Base-by-base conservation (phyloP, 345 rosid genomes). In the Excoecaria cochinchinensis region DNA sequence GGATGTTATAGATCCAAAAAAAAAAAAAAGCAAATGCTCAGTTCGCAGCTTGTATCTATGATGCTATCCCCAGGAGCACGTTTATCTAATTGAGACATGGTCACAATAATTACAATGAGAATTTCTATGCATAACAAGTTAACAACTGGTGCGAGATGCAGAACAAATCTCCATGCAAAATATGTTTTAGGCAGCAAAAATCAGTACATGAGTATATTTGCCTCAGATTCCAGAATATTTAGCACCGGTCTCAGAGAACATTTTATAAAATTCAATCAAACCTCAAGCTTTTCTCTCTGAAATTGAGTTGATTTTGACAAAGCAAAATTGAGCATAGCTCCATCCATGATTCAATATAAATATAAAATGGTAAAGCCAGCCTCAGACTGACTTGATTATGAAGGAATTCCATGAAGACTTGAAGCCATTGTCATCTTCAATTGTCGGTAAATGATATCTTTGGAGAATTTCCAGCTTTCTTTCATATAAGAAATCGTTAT, bases 371-470 rank as follows among this genome's bases (percentile, higher is more conserved):
- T 50, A 60, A 73, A 75, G 48, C 64, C 59, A 80, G 81, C 46
- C 71, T 51, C 31, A 69, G 69, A 86, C 97, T 80, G 66, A 94
- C 97, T 88, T 94, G 77, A 94, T 87, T 71, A 74, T 75, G 84
- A 89, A 94, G 71, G 83, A 70, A 80, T 85, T 80, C 73, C 71
- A 66, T 55, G 84, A 84, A 68, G 83, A 78, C 38, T 82, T 79
- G 62, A 81, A 80, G 75, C 68, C 88, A 73, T 69, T 84, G 59
- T 74, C 79, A 78, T 84, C 86, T 81, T 82, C 76, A 55, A 46
- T 71, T 74, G 73, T 66, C 25, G 84, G 90, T 25, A 81, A 71
- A 72, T 53, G 80, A 79, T 88, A 84, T 65, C 79, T 79, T 78
- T 76, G 83, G 81, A 91, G 77, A 77, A 90, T 88, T 64, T 86